phyloP scores from a whole-genome alignment of 176 grass and related monocot species.

The Zizania latifolia region DNA sequence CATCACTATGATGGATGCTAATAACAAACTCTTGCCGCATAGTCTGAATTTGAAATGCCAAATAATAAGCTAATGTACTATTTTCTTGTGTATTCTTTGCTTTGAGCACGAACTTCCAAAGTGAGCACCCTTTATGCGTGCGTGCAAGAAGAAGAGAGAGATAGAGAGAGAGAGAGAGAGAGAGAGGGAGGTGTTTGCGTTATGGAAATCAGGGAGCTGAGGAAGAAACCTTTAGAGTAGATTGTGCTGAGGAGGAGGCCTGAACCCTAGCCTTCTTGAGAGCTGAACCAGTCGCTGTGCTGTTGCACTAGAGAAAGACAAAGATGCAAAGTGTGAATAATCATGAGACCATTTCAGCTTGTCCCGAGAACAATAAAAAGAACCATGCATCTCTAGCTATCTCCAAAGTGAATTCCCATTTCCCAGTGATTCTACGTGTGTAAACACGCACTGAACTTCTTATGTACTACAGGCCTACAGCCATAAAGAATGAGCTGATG shows the following conservation, averaged over 20 bases:
- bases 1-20: too few relatives aligned
- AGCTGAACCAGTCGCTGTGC: slow-evolving; percentile 81
- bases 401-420: slow-evolving; percentile 17
- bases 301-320: slow-evolving; percentile 91
- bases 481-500: slow-evolving; percentile 18
- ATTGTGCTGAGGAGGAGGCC: slow-evolving; percentile 85
- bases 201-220: slow-evolving; percentile 39
- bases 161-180: neutral
- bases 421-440: slow-evolving; percentile 3
- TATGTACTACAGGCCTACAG: neutral
- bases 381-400: neutral
- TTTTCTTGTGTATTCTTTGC: neutral
- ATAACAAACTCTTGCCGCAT: too few relatives aligned
- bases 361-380: slow-evolving; percentile 18
- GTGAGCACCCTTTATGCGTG: neutral
- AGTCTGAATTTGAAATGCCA: too few relatives aligned
- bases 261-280: slow-evolving; percentile 98
- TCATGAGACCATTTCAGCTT: slow-evolving; percentile 38
- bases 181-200: neutral
- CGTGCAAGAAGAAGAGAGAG: neutral
- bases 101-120: slow-evolving; percentile 19
- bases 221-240: slow-evolving; percentile 95
- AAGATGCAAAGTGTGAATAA: slow-evolving; percentile 48
- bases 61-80: too few relatives aligned
- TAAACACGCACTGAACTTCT: neutral